These are phyloP conservation scores for Leishmania amazonensis DNA, from an alignment of 208 protist genomes.

Conservation along the genomic window DNA sequence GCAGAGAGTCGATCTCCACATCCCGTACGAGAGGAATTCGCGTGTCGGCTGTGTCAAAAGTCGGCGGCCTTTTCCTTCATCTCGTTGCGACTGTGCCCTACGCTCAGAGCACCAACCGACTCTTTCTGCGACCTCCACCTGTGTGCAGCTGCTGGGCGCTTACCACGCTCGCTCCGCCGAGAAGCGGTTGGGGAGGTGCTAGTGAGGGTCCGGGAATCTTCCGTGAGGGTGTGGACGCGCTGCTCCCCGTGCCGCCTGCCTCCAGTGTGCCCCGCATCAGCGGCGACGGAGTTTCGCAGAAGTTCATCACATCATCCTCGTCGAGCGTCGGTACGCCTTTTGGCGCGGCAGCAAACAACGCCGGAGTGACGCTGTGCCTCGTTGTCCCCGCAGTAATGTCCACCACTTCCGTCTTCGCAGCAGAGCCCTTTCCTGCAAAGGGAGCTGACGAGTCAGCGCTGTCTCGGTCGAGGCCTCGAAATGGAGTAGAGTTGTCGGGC, in stretches of 20 bases:
- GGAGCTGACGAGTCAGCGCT: background rate
- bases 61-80: background rate
- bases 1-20: background rate
- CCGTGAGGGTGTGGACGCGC: background rate
- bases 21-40: background rate
- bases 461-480: background rate
- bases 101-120: conserved; percentile 29
- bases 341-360: background rate
- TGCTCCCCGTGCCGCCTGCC: too few relatives aligned
- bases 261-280: background rate
- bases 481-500: background rate
- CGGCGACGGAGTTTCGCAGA: background rate
- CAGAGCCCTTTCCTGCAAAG: background rate
- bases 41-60: background rate
- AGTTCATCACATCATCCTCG: conserved; percentile 2
- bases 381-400: too few relatives aligned
- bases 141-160: conserved; percentile 5
- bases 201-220: background rate
- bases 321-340: background rate
- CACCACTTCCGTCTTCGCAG: background rate
- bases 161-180: conserved; percentile 19
- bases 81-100: background rate
- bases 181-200: conserved; percentile 19
- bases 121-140: conserved; percentile 29
- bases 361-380: background rate